Conservation (phyloP, 108 stramenopile genomes). For the Fistulifera pelliculosa region DNA sequence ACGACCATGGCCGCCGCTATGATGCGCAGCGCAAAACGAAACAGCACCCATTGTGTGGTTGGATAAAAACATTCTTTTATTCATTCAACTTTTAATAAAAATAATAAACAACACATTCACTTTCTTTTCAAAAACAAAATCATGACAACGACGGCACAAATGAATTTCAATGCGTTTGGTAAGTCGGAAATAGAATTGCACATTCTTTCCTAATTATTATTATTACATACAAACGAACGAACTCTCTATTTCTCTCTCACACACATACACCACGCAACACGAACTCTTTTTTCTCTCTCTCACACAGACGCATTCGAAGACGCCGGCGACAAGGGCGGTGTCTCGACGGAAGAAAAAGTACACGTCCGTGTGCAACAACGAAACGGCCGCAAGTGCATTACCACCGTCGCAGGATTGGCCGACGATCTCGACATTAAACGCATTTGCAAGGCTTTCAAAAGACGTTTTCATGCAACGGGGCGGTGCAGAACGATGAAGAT, state of each 20-base stretch:
- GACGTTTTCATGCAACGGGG: constrained; percentile 97
- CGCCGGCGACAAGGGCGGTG: constrained; percentile 66
- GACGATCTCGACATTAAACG: constrained; percentile 97
- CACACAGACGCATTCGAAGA: constrained; percentile 85
- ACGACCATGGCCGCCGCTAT: too few relatives aligned
- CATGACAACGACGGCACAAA: constrained; percentile 4
- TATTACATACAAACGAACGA: too few relatives aligned
- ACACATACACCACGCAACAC: too few relatives aligned
- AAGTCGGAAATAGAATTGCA: background rate
- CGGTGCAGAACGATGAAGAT: constrained; percentile 92
- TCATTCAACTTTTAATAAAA: too few relatives aligned
- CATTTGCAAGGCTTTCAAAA: constrained; percentile 98
- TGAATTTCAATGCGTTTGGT: constrained; percentile 9
- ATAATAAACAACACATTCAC: too few relatives aligned
- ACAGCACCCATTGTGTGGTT: too few relatives aligned
- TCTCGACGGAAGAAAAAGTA: constrained; percentile 72
- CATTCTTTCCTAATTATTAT: too few relatives aligned
- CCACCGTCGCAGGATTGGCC: constrained; percentile 92
- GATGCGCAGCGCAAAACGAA: too few relatives aligned
- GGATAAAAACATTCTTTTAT: too few relatives aligned
- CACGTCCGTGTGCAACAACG: constrained; percentile 99
- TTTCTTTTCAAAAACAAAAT: too few relatives aligned
- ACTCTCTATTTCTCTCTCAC: too few relatives aligned
- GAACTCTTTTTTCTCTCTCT: too few relatives aligned
- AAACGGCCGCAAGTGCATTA: constrained; percentile 98